phyloP scores from a whole-genome alignment of 2,329 filamentous ascomycete species.

The Tolypocladium tropicale region DNA sequence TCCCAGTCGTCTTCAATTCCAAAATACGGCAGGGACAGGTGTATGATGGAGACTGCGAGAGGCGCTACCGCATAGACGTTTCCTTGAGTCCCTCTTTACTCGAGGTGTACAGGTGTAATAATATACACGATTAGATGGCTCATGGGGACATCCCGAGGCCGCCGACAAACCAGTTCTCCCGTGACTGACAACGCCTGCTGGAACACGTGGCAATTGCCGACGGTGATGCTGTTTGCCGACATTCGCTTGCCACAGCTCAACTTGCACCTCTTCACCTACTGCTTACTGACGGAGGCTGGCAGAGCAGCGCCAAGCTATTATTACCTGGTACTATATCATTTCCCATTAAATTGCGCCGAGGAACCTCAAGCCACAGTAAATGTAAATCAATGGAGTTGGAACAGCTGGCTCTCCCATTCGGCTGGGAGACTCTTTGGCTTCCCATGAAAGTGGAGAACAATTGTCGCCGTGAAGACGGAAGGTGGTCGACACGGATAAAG shows the following conservation, averaged over 20 bases:
- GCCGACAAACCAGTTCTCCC: neutral
- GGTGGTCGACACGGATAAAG: no score
- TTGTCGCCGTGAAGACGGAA: no score
- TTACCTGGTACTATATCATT: no score
- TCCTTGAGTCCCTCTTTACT: constrained; percentile 32
- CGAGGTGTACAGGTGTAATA: constrained; percentile 42
- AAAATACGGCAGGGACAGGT: constrained; percentile 19
- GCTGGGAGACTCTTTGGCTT: no score
- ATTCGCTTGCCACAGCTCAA: neutral
- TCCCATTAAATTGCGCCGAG: no score
- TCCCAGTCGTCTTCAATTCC: neutral
- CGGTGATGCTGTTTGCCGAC: neutral
- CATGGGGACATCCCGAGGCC: neutral
- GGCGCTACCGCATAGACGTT: constrained; percentile 39
- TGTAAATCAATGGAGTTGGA: no score
- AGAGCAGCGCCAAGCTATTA: no score
- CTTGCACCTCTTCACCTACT: no score
- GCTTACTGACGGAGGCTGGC: no score
- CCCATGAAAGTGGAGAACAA: no score
- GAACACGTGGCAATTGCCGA: neutral
- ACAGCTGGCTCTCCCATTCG: no score
- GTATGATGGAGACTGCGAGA: constrained; percentile 24
- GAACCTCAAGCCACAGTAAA: no score
- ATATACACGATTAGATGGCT: constrained; percentile 39
- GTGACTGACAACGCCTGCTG: neutral